Conservation (phyloP, 257 asterid species). For the Scutellaria baicalensis region DNA sequence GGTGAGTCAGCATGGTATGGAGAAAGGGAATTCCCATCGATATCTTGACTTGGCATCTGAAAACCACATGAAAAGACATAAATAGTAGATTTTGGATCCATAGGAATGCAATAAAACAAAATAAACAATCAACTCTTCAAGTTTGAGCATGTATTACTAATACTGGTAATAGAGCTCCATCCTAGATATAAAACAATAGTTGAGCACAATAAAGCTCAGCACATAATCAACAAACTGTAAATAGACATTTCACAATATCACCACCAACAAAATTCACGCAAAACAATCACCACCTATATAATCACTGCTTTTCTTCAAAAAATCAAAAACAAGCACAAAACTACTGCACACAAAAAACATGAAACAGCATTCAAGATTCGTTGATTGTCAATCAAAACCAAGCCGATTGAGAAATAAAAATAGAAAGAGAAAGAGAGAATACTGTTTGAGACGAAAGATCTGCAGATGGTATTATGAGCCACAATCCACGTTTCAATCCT, state of each 20-base stretch:
- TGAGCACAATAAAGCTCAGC: neutral
- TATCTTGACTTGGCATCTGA: constrained; percentile 32
- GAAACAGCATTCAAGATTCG: neutral
- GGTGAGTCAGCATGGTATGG: constrained; percentile 33
- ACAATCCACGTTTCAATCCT: neutral
- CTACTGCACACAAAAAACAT: neutral
- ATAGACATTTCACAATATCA: neutral
- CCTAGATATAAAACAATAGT: neutral
- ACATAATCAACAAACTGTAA: neutral
- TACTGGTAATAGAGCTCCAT: neutral
- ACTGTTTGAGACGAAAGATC: constrained; percentile 6
- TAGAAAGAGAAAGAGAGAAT: neutral
- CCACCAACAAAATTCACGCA: neutral
- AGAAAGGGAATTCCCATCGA: constrained; percentile 28
- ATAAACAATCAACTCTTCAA: neutral
- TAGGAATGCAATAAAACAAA: neutral
- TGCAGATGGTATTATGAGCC: neutral
- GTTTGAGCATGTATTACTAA: neutral
- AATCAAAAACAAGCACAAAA: neutral
- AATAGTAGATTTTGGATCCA: neutral
- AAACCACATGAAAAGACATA: neutral
- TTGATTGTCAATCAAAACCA: neutral
- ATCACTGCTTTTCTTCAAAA: neutral
- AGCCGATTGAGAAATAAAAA: neutral
- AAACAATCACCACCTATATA: neutral